Evolutionary conservation across 345 rosid genomes (phyloP).

Genomic region (Salix exigua): DNA sequence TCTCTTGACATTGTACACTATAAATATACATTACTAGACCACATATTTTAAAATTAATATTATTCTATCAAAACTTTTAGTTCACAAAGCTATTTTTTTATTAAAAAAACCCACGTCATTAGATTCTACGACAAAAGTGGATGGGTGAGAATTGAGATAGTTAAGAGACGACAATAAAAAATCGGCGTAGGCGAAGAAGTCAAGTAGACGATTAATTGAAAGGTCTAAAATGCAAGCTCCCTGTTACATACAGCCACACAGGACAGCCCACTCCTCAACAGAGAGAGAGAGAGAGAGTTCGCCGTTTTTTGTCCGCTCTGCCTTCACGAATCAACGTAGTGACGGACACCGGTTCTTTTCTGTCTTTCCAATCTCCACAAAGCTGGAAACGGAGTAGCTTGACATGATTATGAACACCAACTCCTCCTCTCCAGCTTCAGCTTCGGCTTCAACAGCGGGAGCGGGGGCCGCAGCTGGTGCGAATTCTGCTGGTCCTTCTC

Average conservation of each 20-base stretch:
- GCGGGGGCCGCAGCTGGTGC: background rate
- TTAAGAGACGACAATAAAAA: background rate
- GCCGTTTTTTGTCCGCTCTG: background rate
- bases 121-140: too few species aligned
- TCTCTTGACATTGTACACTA: too few species aligned
- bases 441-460: slow-evolving; percentile 18
- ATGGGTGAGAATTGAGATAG: background rate
- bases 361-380: background rate
- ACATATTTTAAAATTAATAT: too few species aligned
- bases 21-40: too few species aligned
- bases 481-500: slow-evolving; percentile 28
- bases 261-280: background rate
- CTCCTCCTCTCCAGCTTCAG: background rate
- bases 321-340: background rate
- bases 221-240: background rate
- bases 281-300: too few species aligned
- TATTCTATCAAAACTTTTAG: too few species aligned
- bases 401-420: background rate
- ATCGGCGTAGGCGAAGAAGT: background rate
- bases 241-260: background rate
- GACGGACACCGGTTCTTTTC: background rate
- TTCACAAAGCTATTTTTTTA: too few species aligned
- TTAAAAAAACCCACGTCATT: too few species aligned
- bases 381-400: background rate
- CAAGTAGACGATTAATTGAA: background rate